Evolutionary conservation across 257 asterid species (phyloP), one percentile per base, ranked within the genome.

Genomic region (Solanum tarijense): DNA sequence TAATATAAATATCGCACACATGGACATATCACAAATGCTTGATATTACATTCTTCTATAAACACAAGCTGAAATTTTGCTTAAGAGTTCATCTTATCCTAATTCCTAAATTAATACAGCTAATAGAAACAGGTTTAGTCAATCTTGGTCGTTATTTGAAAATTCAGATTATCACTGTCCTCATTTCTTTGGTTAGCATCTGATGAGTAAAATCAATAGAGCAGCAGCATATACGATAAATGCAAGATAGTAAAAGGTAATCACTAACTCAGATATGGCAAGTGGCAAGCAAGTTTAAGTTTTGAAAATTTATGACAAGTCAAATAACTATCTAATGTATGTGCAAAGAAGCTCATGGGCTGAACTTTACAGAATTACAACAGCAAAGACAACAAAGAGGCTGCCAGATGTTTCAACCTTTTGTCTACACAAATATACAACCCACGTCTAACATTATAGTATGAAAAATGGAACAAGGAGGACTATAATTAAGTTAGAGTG

Each of bases 281-380:
- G 58, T 73, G 65, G 66, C 43, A 73, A 88, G 25, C 65, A 52
- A 84, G 86, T 78, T 87, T 73, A 76, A 41, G 71, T 83, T 88
- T 89, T 88, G 81, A 81, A 85, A 31, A 69, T 83, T 16, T n/a
- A 71, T 78, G 41, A 87, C 88, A 86, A 83, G 90, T 83, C 89
- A 83, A 86, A 69, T 82, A 87, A 88, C 85, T 89, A 86, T 78
- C 72, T 88, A 86, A 78, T 79, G 89, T 91, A 91, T 92, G 90
- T 90, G 92, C 93, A 90, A 87, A 92, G 90, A 86, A 88, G 92
- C 92, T 89, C 88, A 89, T 38, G n/a, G 91, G 90, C 87, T 86
- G 86, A 87, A 86, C 90, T 87, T 89, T 91, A 92, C 90, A 92
- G 90, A 89, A 90, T 72, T 90, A 88, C 92, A 89, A 46, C 88